Base-by-base conservation (phyloP, 257 asterid species). In the Forsythia suspensa region DNA sequence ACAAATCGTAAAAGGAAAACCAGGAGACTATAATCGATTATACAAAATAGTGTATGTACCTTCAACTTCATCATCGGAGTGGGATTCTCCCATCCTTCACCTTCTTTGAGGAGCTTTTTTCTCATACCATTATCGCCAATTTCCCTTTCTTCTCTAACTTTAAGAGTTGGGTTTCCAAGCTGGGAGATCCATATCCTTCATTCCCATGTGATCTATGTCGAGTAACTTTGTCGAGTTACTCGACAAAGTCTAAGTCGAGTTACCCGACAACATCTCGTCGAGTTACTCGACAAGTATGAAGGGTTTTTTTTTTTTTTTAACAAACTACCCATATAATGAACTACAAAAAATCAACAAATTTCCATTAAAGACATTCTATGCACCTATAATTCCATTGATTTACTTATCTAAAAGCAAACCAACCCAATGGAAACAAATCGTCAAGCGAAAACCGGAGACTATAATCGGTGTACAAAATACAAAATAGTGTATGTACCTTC, bases 311-410 rank as follows among this genome's bases (percentile, higher is more conserved):
- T 24, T 24, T 24, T 24, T 24, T 24, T 24, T 24, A 24, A 24
- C 81, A 89, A 75, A 59, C 87, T 87, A 13, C 93, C 93, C 82
- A 86, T 89, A 73, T 86, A 87, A 81, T 87, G 93, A 78, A 89
- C 93, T 89, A 89, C 88, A 84, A 7, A 70, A 77, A 72, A 51
- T 42, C 59, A 82, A 74, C 74, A 82, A 4, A n/a, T 44, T 44
- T 51, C 72, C 63, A 41, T 73, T 8, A 78, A 83, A 24, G 24
- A 24, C 24, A 24, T 24, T 24, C 24, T 24, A 24, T 24, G 24
- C 24, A 24, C 24, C 24, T 24, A 24, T 24, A 24, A 24, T 24
- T 24, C 24, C 24, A 24, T 24, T 24, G 24, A 24, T 24, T 24
- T 24, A 24, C 24, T 24, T 24, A 24, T 24, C 24, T 24, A 24